phyloP scores from a whole-genome alignment of 1,139 yeast species.

The Pichia sp. region DNA sequence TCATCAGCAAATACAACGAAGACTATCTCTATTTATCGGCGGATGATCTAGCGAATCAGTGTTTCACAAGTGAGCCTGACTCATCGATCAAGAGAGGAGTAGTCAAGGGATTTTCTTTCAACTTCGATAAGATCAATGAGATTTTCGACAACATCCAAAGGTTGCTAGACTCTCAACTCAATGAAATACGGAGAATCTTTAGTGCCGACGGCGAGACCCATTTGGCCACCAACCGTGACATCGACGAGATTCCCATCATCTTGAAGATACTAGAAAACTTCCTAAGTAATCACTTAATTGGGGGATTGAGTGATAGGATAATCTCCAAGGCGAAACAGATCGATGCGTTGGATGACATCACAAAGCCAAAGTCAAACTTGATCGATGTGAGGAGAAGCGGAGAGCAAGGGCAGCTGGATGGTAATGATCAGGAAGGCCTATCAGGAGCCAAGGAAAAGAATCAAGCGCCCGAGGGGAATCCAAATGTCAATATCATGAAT shows the following conservation, averaged over 20 bases:
- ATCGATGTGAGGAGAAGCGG: background rate
- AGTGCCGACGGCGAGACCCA: slow-evolving; percentile 21
- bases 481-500: slow-evolving; percentile 30
- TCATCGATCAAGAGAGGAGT: slow-evolving; percentile 22
- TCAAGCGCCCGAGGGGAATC: slow-evolving; percentile 19
- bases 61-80: slow-evolving; percentile 14
- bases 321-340: slow-evolving; percentile 34
- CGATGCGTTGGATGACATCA: slow-evolving; percentile 32
- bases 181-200: slow-evolving; percentile 29
- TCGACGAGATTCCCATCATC: slow-evolving; percentile 32
- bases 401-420: slow-evolving; percentile 15
- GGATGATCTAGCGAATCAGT: slow-evolving; percentile 18
- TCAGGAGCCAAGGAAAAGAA: slow-evolving; percentile 34
- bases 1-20: slow-evolving; percentile 34
- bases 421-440: slow-evolving; percentile 17
- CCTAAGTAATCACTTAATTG: slow-evolving; percentile 31
- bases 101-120: slow-evolving; percentile 29
- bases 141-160: slow-evolving; percentile 22
- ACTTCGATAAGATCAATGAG: slow-evolving; percentile 24
- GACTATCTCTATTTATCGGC: slow-evolving; percentile 25
- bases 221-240: slow-evolving; percentile 2
- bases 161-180: slow-evolving; percentile 25
- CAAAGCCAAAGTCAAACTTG: background rate
- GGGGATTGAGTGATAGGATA: slow-evolving; percentile 33
- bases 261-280: slow-evolving; percentile 32